Conservation (phyloP, 768 basidiomycete genomes). For the Cystofilobasidium bisporidii region DNA sequence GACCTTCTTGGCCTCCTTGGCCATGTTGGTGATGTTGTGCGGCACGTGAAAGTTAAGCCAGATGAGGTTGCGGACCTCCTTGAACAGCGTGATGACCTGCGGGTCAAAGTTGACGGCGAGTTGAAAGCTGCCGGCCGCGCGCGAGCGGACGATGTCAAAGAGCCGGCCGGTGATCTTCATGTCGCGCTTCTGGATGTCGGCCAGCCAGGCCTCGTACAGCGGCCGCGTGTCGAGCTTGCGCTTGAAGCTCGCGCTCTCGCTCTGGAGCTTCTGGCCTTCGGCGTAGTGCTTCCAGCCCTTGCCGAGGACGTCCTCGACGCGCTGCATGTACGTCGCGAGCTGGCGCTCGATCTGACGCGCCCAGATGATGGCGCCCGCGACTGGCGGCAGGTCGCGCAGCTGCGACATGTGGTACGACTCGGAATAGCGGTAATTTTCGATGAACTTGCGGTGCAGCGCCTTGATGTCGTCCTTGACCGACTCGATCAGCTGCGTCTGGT, state of each 20-base stretch:
- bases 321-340: constrained; percentile 92
- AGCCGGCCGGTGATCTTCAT: constrained; percentile 84
- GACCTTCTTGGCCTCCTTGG: constrained; percentile 95
- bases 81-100: constrained; percentile 96
- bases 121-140: constrained; percentile 54
- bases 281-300: constrained; percentile 98
- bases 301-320: constrained; percentile 92
- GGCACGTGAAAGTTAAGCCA: constrained; percentile 96
- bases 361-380: constrained; percentile 97
- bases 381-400: constrained; percentile 96
- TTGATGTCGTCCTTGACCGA: constrained; percentile 98
- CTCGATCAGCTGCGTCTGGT: constrained; percentile 96
- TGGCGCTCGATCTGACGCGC: constrained; percentile 98
- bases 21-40: constrained; percentile 88
- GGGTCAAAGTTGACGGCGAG: constrained; percentile 96
- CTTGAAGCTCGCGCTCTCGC: constrained; percentile 80
- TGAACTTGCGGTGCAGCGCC: constrained; percentile 92
- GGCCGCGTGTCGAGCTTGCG: constrained; percentile 91
- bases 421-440: constrained; percentile 87
- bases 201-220: constrained; percentile 92
- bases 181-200: constrained; percentile 85
- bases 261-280: constrained; percentile 95
- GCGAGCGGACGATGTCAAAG: constrained; percentile 61
- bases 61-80: constrained; percentile 88
- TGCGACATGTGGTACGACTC: constrained; percentile 98